Evolutionary conservation across 495 filamentous ascomycete species (phyloP), one percentile per base, ranked within the genome.

Genomic region (Lichenothelia convexa): DNA sequence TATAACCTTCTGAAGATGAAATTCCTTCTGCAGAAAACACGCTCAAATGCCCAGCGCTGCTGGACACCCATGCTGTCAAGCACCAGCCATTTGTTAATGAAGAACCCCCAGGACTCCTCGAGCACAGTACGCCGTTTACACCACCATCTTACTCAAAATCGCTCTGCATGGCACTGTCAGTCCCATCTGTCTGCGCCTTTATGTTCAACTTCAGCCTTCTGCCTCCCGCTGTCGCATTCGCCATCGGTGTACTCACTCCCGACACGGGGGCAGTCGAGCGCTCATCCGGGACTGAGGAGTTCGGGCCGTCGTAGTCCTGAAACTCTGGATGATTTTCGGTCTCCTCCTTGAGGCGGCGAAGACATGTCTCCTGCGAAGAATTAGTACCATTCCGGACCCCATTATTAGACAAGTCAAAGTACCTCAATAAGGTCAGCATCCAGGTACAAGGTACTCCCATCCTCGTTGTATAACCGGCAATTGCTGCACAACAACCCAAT

Each of bases 351-450:
- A 86, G 62, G 48, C 71, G 72, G n/a, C 60, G 54, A 26, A 75
- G 56, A 54, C 70, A 80, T 49, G 73, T 47, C 26, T 45, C 30
- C 45, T 49, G 4, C 7, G 13, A 15, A 21, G 4, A 21, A 11
- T 5, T 20, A 13, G 12, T 40, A 21, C n/a, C n/a, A n/a, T n/a
- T n/a, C n/a, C n/a, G n/a, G n/a, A n/a, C n/a, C n/a, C n/a, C n/a
- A n/a, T n/a, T n/a, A n/a, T n/a, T n/a, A n/a, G n/a, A n/a, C n/a
- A 35, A 63, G 72, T 55, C 63, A n/a, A n/a, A n/a, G n/a, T n/a
- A 93, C 87, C 69, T 93, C 84, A 55, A 97, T 94, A 30, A 75
- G 60, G 51, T 85, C 84, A 30, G 85, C 89, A 65, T 97, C 91
- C 47, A 78, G 70, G 61, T 82, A 94, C 32, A 97, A 66, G 40